phyloP scores from a whole-genome alignment of 768 basidiomycete species.

The Kwoniella bestiolae region DNA sequence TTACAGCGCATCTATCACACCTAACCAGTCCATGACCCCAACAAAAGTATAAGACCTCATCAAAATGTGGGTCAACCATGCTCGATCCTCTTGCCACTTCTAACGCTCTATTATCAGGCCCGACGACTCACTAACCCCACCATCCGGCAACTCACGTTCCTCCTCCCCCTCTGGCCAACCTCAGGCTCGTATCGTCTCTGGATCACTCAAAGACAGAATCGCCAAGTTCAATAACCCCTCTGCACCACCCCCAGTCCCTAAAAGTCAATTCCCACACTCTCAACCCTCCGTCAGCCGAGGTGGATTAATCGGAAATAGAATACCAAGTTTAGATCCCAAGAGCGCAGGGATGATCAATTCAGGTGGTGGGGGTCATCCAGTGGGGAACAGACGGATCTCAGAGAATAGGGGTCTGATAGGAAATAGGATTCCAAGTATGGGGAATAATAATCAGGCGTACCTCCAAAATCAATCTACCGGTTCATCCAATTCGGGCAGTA shows the following conservation, averaged over 20 bases:
- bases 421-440: constrained; percentile 41
- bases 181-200: constrained; percentile 39
- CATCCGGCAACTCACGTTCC: constrained; percentile 32
- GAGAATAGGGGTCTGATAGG: constrained; percentile 45
- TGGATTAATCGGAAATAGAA: constrained; percentile 46
- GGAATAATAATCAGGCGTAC: constrained; percentile 5
- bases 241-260: constrained; percentile 47
- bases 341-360: constrained; percentile 33
- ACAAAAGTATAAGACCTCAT: background rate
- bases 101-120: background rate
- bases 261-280: constrained; percentile 39
- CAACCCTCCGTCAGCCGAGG: constrained; percentile 19
- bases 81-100: background rate
- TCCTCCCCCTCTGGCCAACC: constrained; percentile 15
- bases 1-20: background rate
- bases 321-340: constrained; percentile 48
- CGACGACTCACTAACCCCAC: constrained; percentile 29
- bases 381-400: constrained; percentile 25
- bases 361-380: constrained; percentile 4
- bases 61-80: background rate
- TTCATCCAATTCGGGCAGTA: constrained; percentile 10
- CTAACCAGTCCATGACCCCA: background rate
- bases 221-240: constrained; percentile 52
- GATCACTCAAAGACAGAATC: constrained; percentile 54
- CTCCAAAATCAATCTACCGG: constrained; percentile 17